Base-by-base conservation (phyloP, 441 rosid genomes). In the Monsonia emarginata region DNA sequence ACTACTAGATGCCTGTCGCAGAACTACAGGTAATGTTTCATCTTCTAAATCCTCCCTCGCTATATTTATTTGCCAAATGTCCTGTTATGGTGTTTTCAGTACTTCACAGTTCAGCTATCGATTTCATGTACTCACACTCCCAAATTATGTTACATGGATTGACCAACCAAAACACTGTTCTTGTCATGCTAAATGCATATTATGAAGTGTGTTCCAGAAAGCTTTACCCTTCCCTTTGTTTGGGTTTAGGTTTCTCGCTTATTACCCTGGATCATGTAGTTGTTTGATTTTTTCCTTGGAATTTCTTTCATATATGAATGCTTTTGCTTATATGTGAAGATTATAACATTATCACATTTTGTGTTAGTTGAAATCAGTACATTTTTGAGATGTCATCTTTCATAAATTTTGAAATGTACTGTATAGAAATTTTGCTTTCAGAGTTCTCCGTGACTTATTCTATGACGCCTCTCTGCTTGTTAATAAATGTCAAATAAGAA, bases 1-100 rank as follows among this genome's bases (percentile, higher is more conserved):
- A 24, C 88, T 95, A 64, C 85, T 95, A 32, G 89, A 86, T 80
- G 91, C 99, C 71, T 88, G 87, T 84, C 86, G 99, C 88, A 89
- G 89, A 97, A 85, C 61, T 69, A 64, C 69, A 65, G 34, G 52
- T 44, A 63, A 58, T 26, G 66, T 66, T 63, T 66, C 48, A 52
- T 27, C 4, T 21, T 69, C 28, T 44, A 19, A 31, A 56, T 76
- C 65, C 22, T 72, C 48, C 56, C 73, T 22, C 40, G 40, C 34
- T 65, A 19, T n/a, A 42, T 42, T 13, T 5, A n/a, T n/a, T n/a
- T 42, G 50, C 13, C 13, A 38, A n/a, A 38, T 38, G 44, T 38
- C 40, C 57, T 61, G 69, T 22, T 31, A 26, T 18, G 46, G 64
- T 36, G 61, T 19, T 21, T 52, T 4, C 19, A 50, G 27, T 9